Evolutionary conservation across 2,329 filamentous ascomycete species (phyloP).

Genomic region (Clonostachys solani): DNA sequence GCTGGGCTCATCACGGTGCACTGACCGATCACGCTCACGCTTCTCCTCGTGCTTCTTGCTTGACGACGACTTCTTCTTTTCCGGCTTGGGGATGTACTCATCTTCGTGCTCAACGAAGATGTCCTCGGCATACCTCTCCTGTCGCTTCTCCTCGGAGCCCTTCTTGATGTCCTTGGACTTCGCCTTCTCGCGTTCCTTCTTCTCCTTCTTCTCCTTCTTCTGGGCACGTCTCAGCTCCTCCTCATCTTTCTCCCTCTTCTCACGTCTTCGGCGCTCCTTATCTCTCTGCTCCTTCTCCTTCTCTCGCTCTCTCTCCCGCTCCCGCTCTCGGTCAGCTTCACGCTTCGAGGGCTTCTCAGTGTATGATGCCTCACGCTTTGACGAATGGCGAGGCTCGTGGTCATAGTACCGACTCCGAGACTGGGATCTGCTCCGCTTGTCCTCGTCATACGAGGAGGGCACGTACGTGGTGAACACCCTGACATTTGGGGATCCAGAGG

Average conservation of each 20-base stretch:
- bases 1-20: constrained; percentile 20
- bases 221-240: constrained; percentile 16
- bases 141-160: constrained; percentile 27
- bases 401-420: constrained; percentile 37
- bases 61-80: constrained; percentile 30
- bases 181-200: constrained; percentile 25
- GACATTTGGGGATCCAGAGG: constrained; percentile 8
- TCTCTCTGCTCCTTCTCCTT: constrained; percentile 12
- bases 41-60: constrained; percentile 32
- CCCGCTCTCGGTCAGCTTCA: constrained; percentile 32
- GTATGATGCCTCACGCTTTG: constrained; percentile 40
- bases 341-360: constrained; percentile 38
- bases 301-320: constrained; percentile 26
- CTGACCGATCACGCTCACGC: constrained; percentile 16
- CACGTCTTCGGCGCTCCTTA: constrained; percentile 14
- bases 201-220: constrained; percentile 26
- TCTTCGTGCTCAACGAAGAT: constrained; percentile 13
- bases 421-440: constrained; percentile 18
- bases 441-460: constrained; percentile 43
- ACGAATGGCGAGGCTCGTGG: constrained; percentile 17
- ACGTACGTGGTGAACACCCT: constrained; percentile 26
- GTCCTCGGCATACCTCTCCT: constrained; percentile 11
- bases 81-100: constrained; percentile 13
- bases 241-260: constrained; percentile 10
- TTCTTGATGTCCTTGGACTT: constrained; percentile 31